Evolutionary conservation across 306 rosid genomes (phyloP).

Genomic region (Hippophae gyantsensis): DNA sequence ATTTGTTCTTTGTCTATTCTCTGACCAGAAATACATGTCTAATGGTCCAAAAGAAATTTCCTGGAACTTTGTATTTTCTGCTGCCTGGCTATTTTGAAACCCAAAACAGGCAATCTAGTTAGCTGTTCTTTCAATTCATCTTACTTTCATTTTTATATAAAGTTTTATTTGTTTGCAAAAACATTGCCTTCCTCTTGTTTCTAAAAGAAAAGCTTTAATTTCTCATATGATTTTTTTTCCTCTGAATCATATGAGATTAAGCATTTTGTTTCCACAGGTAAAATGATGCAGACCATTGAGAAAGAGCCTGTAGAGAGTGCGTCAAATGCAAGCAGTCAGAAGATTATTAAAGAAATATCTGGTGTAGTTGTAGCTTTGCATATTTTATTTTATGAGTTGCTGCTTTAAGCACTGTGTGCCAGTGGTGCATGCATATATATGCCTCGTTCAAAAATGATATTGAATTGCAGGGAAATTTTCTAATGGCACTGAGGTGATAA

Average conservation of each 20-base stretch:
- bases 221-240: background rate
- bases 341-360: conserved; percentile 17
- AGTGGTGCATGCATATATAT: background rate
- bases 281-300: conserved; percentile 13
- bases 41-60: conserved; percentile 4
- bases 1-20: background rate
- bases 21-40: conserved; percentile 13
- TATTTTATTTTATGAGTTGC: background rate
- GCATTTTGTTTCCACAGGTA: conserved; percentile 26
- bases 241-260: background rate
- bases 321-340: conserved; percentile 17
- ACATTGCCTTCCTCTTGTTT: background rate
- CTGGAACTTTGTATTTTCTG: conserved; percentile 4
- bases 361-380: conserved; percentile 10
- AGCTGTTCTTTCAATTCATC: conserved; percentile 2
- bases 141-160: background rate
- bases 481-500: conserved; percentile 13
- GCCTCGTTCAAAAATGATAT: background rate
- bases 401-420: background rate
- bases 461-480: conserved; percentile 25
- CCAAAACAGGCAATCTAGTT: conserved; percentile 9
- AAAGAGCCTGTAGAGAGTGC: conserved; percentile 21
- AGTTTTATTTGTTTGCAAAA: background rate
- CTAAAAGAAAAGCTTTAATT: too few relatives aligned
- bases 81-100: conserved; percentile 8